Evolutionary conservation across 176 grass and related monocot species (phyloP).

Genomic region (Zizania latifolia): DNA sequence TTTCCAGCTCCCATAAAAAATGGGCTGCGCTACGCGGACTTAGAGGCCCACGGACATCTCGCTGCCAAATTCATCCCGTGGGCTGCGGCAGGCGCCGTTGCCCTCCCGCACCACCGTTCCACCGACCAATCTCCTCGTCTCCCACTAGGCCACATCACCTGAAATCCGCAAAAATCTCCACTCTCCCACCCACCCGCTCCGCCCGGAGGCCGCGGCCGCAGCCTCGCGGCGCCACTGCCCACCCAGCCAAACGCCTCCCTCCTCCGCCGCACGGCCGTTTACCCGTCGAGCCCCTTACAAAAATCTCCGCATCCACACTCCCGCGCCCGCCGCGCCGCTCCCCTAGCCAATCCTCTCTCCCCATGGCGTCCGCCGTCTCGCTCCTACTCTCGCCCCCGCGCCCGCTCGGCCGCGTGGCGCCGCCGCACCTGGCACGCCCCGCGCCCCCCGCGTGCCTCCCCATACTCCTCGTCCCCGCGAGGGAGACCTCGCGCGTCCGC

Average conservation of each 20-base stretch:
- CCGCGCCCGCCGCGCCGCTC: not conserved
- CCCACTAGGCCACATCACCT: slow-evolving; percentile 27
- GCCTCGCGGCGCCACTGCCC: slow-evolving; percentile 1
- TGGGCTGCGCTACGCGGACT: no score
- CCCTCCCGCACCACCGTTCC: not conserved
- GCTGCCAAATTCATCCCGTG: no score
- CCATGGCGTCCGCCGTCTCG: slow-evolving; percentile 49
- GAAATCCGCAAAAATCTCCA: slow-evolving; percentile 39
- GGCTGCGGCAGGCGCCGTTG: not conserved
- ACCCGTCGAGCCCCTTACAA: not conserved
- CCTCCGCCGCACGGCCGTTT: not conserved
- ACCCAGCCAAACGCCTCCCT: not conserved
- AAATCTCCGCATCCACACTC: slow-evolving; percentile 11
- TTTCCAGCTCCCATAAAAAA: no score
- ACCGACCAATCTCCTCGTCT: slow-evolving; percentile 33
- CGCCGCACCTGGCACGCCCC: not conserved
- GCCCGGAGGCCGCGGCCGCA: slow-evolving; percentile 2
- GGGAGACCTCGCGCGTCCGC: not conserved
- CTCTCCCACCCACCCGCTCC: not conserved
- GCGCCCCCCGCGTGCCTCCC: not conserved
- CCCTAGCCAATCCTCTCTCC: not conserved
- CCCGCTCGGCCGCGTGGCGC: slow-evolving; percentile 14
- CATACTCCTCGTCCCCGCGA: not conserved
- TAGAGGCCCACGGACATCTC: rapidly evolving
- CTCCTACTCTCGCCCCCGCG: slow-evolving; percentile 34